These are phyloP conservation scores for Penicillium sp. DNA, from an alignment of 2,329 filamentous ascomycete genomes.

Conservation along the genomic window DNA sequence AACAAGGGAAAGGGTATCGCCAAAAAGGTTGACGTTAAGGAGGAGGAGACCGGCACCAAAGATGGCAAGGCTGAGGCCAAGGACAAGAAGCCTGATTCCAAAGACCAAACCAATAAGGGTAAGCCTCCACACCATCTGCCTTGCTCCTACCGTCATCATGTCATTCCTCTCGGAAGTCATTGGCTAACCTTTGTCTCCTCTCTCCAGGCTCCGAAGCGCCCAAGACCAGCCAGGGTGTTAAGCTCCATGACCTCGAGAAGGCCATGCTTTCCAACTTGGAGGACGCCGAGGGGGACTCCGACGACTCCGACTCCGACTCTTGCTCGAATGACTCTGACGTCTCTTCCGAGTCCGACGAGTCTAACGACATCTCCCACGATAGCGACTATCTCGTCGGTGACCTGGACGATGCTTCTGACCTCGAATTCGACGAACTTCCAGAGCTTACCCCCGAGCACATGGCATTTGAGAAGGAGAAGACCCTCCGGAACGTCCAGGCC, in stretches of 20 bases:
- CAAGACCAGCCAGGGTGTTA: not conserved
- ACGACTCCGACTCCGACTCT: not conserved
- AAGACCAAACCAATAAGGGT: not conserved
- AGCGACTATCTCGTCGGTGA: not conserved
- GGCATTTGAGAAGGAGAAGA: not conserved
- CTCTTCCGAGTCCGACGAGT: not conserved
- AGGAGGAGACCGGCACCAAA: not conserved
- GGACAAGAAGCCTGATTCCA: not conserved
- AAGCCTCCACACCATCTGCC: no score
- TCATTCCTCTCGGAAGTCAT: not conserved
- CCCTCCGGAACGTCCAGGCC: constrained; percentile 1
- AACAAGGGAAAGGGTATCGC: not conserved
- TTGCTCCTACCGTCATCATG: no score
- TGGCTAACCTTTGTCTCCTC: not conserved
- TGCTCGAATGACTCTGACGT: not conserved
- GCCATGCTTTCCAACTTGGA: not conserved
- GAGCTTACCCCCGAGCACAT: not conserved
- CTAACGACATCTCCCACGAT: not conserved
- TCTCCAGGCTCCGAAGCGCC: not conserved
- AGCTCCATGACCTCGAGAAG: not conserved
- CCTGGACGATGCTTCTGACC: not conserved
- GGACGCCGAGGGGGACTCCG: not conserved
- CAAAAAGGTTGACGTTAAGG: not conserved
- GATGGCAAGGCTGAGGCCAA: not conserved
- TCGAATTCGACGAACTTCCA: not conserved